Percentiles rank a stretch among this genome's conserved stretches.
phyloP scores from a whole-genome alignment of 179 eudicot genomes.

The Spergularia azorica region DNA sequence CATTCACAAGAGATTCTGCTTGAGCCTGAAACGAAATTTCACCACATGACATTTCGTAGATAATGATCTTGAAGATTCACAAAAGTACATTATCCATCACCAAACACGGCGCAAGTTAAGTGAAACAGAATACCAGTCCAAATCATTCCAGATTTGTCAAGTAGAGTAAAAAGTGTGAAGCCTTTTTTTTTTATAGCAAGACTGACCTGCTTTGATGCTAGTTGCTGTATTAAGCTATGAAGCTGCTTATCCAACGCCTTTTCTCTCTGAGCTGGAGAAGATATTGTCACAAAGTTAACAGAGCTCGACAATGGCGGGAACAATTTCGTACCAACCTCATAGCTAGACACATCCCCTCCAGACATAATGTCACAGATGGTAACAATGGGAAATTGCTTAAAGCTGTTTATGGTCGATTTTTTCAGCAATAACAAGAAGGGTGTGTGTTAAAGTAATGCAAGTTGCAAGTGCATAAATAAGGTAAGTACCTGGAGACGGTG shows the following conservation, averaged over 20 bases:
- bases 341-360: neutral
- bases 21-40: conserved; percentile 53
- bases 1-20: conserved; percentile 80
- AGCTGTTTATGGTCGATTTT: neutral
- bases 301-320: neutral
- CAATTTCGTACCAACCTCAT: neutral
- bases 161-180: neutral
- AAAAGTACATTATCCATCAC: neutral
- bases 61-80: neutral
- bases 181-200: conserved; percentile 7
- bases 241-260: conserved; percentile 91
- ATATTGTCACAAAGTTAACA: conserved; percentile 17
- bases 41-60: neutral
- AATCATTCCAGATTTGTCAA: neutral
- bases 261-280: conserved; percentile 81
- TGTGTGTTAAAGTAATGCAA: neutral
- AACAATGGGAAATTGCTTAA: neutral
- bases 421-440: neutral
- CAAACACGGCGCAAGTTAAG: neutral
- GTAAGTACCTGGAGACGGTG: conserved; percentile 81
- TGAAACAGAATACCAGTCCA: neutral
- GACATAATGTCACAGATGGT: neutral
- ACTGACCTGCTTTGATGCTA: conserved; percentile 85
- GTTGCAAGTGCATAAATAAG: neutral
- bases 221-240: conserved; percentile 90